Conservation (phyloP, 805 yeast genomes). For the Sugiyamaella smithiae region DNA sequence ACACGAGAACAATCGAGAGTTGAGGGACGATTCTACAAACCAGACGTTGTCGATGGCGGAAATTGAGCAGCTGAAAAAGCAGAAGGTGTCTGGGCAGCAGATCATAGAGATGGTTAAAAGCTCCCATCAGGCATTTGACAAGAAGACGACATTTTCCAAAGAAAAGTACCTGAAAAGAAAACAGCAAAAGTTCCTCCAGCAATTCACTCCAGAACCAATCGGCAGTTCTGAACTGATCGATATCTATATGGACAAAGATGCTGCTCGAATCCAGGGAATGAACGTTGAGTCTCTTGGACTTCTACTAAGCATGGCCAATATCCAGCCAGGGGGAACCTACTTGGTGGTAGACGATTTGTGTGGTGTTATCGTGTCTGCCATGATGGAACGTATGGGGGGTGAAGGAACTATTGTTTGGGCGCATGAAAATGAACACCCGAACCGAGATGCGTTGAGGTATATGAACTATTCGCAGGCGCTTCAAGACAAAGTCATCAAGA, state of each 20-base stretch:
- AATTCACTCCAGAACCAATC: constrained; percentile 77
- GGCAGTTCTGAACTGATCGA: constrained; percentile 69
- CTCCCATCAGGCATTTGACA: constrained; percentile 81
- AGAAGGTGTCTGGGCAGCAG: constrained; percentile 69
- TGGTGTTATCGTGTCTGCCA: constrained; percentile 78
- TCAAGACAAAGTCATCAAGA: constrained; percentile 55
- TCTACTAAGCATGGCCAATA: constrained; percentile 72
- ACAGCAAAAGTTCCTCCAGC: constrained; percentile 83
- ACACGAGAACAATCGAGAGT: constrained; percentile 61
- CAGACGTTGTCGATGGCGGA: constrained; percentile 78
- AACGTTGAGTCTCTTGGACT: constrained; percentile 82
- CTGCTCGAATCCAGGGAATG: constrained; percentile 68
- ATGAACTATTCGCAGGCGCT: constrained; percentile 55
- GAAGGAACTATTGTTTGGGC: constrained; percentile 66
- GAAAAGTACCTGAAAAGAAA: constrained; percentile 89
- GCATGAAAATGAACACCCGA: constrained; percentile 94
- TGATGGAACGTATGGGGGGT: constrained; percentile 85
- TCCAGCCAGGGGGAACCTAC: constrained; percentile 87
- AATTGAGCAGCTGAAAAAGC: constrained; percentile 75
- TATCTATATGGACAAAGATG: constrained; percentile 75
- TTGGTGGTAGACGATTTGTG: constrained; percentile 92
- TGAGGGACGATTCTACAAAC: constrained; percentile 60
- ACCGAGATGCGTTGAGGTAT: constrained; percentile 64
- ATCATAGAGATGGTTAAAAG: constrained; percentile 79
- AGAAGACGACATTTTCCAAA: constrained; percentile 85